Conservation (phyloP, 2,329 filamentous ascomycete species). For the Pseudocercospora vitis region DNA sequence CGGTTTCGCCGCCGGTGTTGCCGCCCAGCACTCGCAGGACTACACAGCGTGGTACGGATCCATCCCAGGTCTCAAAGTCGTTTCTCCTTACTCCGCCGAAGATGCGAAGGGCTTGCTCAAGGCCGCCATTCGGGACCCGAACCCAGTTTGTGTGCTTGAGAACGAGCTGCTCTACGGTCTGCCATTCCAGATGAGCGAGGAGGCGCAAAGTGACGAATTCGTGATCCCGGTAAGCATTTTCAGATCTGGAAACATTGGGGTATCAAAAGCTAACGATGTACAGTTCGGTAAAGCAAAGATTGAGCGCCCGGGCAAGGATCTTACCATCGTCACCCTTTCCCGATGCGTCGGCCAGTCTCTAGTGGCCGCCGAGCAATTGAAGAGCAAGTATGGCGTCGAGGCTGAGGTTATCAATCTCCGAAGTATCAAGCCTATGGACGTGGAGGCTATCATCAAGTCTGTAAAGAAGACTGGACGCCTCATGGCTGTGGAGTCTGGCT, state of each 20-base stretch:
- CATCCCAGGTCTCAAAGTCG: constrained; percentile 96
- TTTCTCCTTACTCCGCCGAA: constrained; percentile 92
- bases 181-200: constrained; percentile 94
- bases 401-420: constrained; percentile 97
- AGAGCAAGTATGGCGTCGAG: constrained; percentile 95
- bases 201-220: constrained; percentile 92
- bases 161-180: constrained; percentile 80
- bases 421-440: constrained; percentile 92
- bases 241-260: constrained; percentile 5
- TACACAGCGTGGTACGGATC: constrained; percentile 99
- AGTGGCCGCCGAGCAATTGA: constrained; percentile 82
- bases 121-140: constrained; percentile 96
- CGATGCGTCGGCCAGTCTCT: constrained; percentile 93
- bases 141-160: constrained; percentile 76
- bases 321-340: constrained; percentile 92
- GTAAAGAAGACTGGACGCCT: constrained; percentile 98
- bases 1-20: constrained; percentile 94
- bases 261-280: constrained; percentile 19
- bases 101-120: constrained; percentile 98
- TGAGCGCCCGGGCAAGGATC: constrained; percentile 90
- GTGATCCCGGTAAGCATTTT: constrained; percentile 67
- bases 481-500: constrained; percentile 90
- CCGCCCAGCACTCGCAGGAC: constrained; percentile 97
- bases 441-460: constrained; percentile 92
- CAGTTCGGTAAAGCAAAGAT: constrained; percentile 97